A percentile compares a stretch with the other conserved stretches of the same genome.
Evolutionary conservation across 495 filamentous ascomycete genomes (phyloP).

Genomic region (Penicillium desertorum): DNA sequence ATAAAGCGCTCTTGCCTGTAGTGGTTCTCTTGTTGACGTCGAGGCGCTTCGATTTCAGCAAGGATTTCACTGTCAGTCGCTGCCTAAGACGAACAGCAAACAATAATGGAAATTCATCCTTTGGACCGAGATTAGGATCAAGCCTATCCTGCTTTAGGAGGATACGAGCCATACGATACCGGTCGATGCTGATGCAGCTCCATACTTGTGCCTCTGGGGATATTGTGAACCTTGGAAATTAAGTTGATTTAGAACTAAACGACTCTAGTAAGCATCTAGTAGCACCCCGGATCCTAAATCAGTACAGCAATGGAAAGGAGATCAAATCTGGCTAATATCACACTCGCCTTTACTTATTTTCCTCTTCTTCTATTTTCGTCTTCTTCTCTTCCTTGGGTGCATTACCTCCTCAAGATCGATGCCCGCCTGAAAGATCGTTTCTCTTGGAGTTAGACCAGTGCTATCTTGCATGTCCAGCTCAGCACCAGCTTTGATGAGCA

Average conservation of each 20-base stretch:
- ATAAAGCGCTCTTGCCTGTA: neutral
- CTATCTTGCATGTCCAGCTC: neutral
- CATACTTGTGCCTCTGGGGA: too few species aligned
- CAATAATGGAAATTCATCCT: neutral
- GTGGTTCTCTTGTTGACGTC: neutral
- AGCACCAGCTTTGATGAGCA: neutral
- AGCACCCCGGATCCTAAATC: too few species aligned
- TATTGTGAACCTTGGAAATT: neutral
- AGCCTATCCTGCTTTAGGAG: neutral
- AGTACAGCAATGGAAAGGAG: too few species aligned
- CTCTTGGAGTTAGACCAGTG: neutral
- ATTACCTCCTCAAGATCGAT: neutral
- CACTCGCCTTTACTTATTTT: too few species aligned
- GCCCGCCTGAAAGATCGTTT: neutral
- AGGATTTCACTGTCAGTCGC: neutral
- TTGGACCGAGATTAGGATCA: neutral
- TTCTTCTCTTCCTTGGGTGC: too few species aligned
- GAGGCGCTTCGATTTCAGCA: neutral
- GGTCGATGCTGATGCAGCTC: neutral
- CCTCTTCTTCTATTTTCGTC: too few species aligned
- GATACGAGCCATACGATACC: neutral
- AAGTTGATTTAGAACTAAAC: neutral
- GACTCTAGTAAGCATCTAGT: too few species aligned
- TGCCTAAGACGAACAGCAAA: neutral
- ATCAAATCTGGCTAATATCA: too few species aligned